phyloP scores from a whole-genome alignment of 202 grass and related monocot species.

The Eragrostis tef region DNA sequence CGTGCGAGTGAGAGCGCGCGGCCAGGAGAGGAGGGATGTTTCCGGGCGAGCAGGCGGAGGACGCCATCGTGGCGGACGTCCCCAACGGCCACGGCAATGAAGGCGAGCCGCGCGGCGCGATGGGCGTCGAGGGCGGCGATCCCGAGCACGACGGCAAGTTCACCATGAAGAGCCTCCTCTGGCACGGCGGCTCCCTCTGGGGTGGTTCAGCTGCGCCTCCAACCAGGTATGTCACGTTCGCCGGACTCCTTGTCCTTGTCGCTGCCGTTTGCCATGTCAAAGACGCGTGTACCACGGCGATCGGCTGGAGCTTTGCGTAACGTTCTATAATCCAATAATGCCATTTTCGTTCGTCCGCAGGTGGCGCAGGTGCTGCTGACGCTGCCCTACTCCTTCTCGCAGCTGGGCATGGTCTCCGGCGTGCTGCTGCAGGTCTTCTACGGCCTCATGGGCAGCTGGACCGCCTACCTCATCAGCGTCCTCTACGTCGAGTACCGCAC shows the following conservation, averaged over 20 bases:
- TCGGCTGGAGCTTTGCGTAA: constrained; percentile 13
- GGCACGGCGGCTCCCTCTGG: constrained; percentile 97
- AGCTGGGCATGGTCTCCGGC: constrained; percentile 85
- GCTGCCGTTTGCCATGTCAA: no score
- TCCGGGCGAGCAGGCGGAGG: constrained; percentile 71
- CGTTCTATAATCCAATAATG: no score
- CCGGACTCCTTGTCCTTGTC: no score
- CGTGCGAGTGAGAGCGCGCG: neutral
- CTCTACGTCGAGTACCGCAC: constrained; percentile 95
- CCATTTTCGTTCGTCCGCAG: constrained; percentile 39
- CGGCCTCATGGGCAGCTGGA: constrained; percentile 96
- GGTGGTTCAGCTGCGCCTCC: constrained; percentile 99
- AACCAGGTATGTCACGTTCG: constrained; percentile 67
- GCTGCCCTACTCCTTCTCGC: constrained; percentile 95
- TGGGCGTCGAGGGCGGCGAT: constrained; percentile 45
- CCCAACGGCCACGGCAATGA: constrained; percentile 49
- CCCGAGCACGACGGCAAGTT: constrained; percentile 37
- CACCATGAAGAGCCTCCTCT: constrained; percentile 70
- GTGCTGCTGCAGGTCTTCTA: constrained; percentile 86
- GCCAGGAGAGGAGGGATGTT: constrained; percentile 43
- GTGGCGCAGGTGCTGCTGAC: constrained; percentile 97
- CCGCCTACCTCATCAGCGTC: constrained; percentile 96
- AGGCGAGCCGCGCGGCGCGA: constrained; percentile 31
- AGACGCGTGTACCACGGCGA: constrained; percentile 40
- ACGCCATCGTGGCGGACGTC: constrained; percentile 66